These are phyloP conservation scores for Aureobasidium sp. DNA, from an alignment of 2,329 filamentous ascomycete genomes.

Conservation along the genomic window DNA sequence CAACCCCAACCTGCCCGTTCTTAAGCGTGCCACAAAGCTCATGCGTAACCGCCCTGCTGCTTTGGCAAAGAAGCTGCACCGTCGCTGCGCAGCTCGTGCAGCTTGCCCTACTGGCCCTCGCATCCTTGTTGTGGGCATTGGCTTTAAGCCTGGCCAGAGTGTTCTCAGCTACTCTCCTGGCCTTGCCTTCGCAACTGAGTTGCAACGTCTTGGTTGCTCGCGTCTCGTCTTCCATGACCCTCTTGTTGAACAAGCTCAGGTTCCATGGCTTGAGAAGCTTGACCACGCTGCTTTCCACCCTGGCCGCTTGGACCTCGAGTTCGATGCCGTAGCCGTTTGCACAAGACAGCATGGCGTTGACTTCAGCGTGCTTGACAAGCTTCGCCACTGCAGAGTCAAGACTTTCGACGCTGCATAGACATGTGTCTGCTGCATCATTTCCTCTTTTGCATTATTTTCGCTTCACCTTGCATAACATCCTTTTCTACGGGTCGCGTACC, in stretches of 20 bases:
- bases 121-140: conserved; percentile 20
- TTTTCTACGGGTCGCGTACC: conserved; percentile 2
- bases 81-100: conserved; percentile 10
- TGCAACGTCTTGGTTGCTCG: conserved; percentile 17
- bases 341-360: conserved; percentile 20
- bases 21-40: conserved; percentile 38
- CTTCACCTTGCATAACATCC: background rate
- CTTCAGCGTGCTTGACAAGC: conserved; percentile 18
- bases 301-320: conserved; percentile 15
- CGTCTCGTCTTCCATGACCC: conserved; percentile 20
- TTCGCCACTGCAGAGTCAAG: conserved; percentile 16
- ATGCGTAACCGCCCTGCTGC: conserved; percentile 39
- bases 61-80: conserved; percentile 17
- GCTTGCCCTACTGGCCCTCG: conserved; percentile 14
- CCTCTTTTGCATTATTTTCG: background rate
- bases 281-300: conserved; percentile 17
- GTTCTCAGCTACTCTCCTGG: conserved; percentile 20
- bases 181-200: conserved; percentile 18
- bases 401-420: conserved; percentile 14
- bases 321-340: conserved; percentile 21
- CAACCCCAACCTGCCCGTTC: conserved; percentile 39
- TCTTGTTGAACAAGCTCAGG: conserved; percentile 18
- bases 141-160: conserved; percentile 21
- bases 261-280: conserved; percentile 19
- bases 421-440: background rate